Evolutionary conservation across 345 rosid species (phyloP), one percentile per base, ranked within the genome.

Genomic region (Salix suchowensis): DNA sequence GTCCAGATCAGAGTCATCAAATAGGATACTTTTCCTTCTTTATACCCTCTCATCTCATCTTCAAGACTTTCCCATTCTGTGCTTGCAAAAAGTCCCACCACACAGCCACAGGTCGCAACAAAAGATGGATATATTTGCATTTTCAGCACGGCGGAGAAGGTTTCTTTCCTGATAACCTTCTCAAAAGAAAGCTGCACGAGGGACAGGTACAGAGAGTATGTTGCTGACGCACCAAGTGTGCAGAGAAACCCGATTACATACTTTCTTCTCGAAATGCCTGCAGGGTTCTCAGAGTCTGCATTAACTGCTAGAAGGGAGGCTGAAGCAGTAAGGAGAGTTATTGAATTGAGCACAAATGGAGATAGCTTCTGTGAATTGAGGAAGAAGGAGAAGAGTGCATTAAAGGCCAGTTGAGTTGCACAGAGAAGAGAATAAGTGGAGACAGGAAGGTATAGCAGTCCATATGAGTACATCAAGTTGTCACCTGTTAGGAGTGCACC

Each of bases 361-460:
- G 92, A 85, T 78, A 89, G 81, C 79, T 88, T 88, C 37, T 89
- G 91, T 15, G 87, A 79, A 40, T 88, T 85, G 14, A 89, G 64
- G 81, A 88, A 79, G 86, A 73, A 87, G 64, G 92, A 77, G 75
- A 89, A 86, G 32, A 83, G 10, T 0, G 88, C 89, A 54, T 87
- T 89, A 76, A 88, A 89, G 77, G 88, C 92, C 82, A 89, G 37
- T 23, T 89, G 91, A 24, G 86, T 67, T 3, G 92, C 89, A 18
- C 87, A 85, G 18, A 88, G 80, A 5, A 89, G 83, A 39, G 91
- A 88, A 78, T 83, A 88, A 11, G 92, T 89, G 9, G 92, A 89
- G 64, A 88, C 88, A 5, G 91, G 89, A 7, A 89, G 84, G 81
- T 88, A 87, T 5, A 79, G 68, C 30, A 88, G 88, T 32, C 92